Evolutionary conservation across 257 asterid species (phyloP).

Genomic region (Schizonepeta tenuifolia): DNA sequence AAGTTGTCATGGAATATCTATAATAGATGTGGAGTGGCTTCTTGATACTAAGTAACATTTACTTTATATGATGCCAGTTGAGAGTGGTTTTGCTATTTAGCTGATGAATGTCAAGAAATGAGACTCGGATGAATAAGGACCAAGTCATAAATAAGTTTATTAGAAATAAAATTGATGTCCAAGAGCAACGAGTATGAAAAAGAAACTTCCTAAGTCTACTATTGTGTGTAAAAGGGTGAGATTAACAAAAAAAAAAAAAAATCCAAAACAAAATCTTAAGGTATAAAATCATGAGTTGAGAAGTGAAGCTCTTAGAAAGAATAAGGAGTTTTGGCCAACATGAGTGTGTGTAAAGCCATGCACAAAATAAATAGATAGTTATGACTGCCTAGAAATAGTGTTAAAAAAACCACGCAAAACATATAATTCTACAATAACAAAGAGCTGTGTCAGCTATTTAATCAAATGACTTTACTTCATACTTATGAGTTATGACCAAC

Average conservation of each 20-base stretch:
- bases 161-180: conserved; percentile 17
- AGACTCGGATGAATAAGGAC: conserved; percentile 2
- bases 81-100: not conserved
- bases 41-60: conserved; percentile 23
- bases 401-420: conserved; percentile 10
- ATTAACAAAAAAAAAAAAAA: not conserved
- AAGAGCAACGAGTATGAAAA: conserved; percentile 11
- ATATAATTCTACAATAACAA: conserved; percentile 6
- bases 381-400: not conserved
- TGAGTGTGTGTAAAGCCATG: conserved; percentile 16
- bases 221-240: conserved; percentile 6
- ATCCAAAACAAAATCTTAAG: conserved; percentile 5
- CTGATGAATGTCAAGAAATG: conserved; percentile 14
- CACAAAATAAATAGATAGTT: conserved; percentile 20
- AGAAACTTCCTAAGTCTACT: not conserved
- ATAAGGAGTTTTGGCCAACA: conserved; percentile 18
- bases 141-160: not conserved
- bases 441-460: not conserved
- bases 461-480: conserved; percentile 20
- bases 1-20: not conserved
- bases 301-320: conserved; percentile 14
- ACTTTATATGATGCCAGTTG: not conserved
- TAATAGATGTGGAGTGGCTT: conserved; percentile 7
- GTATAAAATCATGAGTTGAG: conserved; percentile 19
- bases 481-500: conserved; percentile 5